These are phyloP conservation scores for Cyamopsis tetragonoloba DNA, from an alignment of 306 rosid genomes.

Conservation along the genomic window DNA sequence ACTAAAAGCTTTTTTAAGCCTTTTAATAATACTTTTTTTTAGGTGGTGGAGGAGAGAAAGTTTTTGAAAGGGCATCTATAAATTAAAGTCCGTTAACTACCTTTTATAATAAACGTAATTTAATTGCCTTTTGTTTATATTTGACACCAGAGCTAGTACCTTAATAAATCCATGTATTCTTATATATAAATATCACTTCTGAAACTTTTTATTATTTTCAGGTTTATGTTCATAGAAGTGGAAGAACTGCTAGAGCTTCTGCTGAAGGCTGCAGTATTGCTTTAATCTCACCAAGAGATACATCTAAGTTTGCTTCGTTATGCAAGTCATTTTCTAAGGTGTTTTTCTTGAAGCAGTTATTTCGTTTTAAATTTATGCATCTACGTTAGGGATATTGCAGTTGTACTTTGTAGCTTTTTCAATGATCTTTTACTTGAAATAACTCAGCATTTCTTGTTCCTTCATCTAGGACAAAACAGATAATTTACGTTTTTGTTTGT, in stretches of 20 bases:
- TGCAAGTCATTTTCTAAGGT: conserved; percentile 97
- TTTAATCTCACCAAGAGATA: conserved; percentile 75
- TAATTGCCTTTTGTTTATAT: too few species aligned
- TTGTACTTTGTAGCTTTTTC: not conserved
- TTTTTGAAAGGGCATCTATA: too few species aligned
- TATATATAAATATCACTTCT: not conserved
- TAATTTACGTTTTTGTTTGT: not conserved
- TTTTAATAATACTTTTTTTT: too few species aligned
- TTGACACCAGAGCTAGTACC: too few species aligned
- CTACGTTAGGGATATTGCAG: not conserved
- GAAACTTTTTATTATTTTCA: conserved; percentile 26
- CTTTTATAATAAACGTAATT: too few species aligned
- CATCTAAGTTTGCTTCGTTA: conserved; percentile 75
- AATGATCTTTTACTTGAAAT: conserved; percentile 4
- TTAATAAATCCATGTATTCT: conserved; percentile 1
- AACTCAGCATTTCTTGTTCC: not conserved
- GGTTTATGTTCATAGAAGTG: conserved; percentile 99
- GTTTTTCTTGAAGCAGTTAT: not conserved
- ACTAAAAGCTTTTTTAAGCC: too few species aligned
- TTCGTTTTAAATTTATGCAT: not conserved
- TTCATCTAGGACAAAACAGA: conserved; percentile 23
- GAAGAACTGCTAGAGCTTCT: conserved; percentile 96
- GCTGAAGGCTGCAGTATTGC: conserved; percentile 98
- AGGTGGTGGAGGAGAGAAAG: too few species aligned
- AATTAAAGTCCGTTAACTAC: too few species aligned